Conservation (phyloP, 1,284 basidiomycete genomes). For the Leccinum solheimii region DNA sequence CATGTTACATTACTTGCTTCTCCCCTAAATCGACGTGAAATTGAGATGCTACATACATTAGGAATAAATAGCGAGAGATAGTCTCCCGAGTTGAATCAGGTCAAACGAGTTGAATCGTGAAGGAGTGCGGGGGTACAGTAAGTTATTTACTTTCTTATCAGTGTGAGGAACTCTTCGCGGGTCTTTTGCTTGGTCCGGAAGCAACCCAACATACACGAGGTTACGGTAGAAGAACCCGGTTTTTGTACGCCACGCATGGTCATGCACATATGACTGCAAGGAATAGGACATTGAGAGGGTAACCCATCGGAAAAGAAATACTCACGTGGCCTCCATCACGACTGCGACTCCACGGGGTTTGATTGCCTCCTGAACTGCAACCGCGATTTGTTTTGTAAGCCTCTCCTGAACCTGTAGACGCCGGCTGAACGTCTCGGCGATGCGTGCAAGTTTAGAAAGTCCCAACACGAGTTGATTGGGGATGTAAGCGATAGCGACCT, state of each 20-base stretch:
- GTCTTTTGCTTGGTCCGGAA: slow-evolving; percentile 98
- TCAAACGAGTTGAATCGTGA: slow-evolving; percentile 40
- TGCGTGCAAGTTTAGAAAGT: slow-evolving; percentile 95
- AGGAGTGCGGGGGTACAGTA: background rate
- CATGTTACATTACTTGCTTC: slow-evolving; percentile 25
- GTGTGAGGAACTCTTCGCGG: slow-evolving; percentile 88
- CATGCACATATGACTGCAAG: slow-evolving; percentile 95
- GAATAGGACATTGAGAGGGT: slow-evolving; percentile 18
- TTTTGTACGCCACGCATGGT: slow-evolving; percentile 99
- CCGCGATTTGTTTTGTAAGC: slow-evolving; percentile 95
- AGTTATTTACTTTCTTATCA: slow-evolving; percentile 59
- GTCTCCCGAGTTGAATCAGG: slow-evolving; percentile 39
- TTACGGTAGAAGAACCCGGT: slow-evolving; percentile 93
- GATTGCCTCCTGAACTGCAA: slow-evolving; percentile 97
- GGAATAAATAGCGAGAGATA: slow-evolving; percentile 20
- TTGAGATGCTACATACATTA: slow-evolving; percentile 20
- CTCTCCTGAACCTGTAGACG: slow-evolving; percentile 98
- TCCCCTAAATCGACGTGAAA: slow-evolving; percentile 15
- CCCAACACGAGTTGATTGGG: slow-evolving; percentile 95
- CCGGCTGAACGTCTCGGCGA: slow-evolving; percentile 96
- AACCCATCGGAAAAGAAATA: slow-evolving; percentile 22
- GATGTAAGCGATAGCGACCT: slow-evolving; percentile 87
- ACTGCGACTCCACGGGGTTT: slow-evolving; percentile 98
- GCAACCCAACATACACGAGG: slow-evolving; percentile 98
- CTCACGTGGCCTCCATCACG: slow-evolving; percentile 97